Conservation (phyloP, 768 basidiomycete species). For the Amylocystis lapponica region DNA sequence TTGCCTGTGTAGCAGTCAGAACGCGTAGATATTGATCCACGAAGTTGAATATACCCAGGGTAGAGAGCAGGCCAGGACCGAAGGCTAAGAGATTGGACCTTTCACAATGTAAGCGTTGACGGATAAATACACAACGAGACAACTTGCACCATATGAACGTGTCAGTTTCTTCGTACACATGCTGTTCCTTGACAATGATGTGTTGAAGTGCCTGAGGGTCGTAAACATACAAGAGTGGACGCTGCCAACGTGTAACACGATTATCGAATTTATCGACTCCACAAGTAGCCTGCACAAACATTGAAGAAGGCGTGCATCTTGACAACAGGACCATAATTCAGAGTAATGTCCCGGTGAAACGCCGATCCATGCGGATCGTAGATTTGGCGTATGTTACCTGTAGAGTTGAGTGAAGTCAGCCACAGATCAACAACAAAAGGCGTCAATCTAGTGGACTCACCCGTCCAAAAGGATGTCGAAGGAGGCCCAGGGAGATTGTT, state of each 20-base stretch:
- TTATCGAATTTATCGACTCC: not conserved
- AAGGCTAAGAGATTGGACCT: not conserved
- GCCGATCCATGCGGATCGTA: constrained; percentile 11
- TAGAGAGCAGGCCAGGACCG: constrained; percentile 31
- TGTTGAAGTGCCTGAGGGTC: constrained; percentile 14
- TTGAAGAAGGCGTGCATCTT: constrained; percentile 10
- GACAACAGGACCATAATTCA: constrained; percentile 10
- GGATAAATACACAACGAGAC: not conserved
- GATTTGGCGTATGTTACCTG: constrained; percentile 11
- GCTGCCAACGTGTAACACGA: not conserved
- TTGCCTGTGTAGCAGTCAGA: constrained; percentile 3
- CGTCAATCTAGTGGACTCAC: constrained; percentile 1
- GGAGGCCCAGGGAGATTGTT: constrained; percentile 14
- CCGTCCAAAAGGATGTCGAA: constrained; percentile 10
- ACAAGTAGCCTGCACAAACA: not conserved
- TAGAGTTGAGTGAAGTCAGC: not conserved
- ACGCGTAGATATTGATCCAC: too few relatives aligned
- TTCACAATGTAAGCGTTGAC: not conserved
- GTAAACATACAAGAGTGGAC: constrained; percentile 6
- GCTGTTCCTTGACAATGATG: constrained; percentile 16
- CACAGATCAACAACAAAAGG: not conserved
- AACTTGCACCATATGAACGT: constrained; percentile 4
- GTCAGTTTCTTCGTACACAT: constrained; percentile 11
- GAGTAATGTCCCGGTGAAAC: constrained; percentile 10
- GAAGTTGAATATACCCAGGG: constrained; percentile 3